phyloP scores from a whole-genome alignment of 345 rosid species.

The Salix brachista region DNA sequence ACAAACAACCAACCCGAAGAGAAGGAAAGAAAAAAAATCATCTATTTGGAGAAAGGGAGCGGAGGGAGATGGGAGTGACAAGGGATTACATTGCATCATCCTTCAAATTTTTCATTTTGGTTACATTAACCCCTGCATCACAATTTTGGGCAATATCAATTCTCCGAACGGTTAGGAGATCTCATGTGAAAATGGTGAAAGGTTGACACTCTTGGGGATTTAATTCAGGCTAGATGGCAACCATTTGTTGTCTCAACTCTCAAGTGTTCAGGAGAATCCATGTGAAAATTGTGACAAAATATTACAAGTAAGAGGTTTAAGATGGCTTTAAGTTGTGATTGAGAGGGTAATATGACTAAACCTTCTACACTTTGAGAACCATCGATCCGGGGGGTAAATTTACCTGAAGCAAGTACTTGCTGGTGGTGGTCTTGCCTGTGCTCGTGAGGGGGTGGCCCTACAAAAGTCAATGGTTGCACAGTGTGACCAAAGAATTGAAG shows the following conservation, averaged over 20 bases:
- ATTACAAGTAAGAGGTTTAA: background rate
- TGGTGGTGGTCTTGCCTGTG: background rate
- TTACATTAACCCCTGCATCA: no score
- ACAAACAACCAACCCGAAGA: background rate
- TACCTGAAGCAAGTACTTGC: background rate
- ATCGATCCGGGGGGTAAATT: background rate
- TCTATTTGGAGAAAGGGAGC: background rate
- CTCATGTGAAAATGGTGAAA: no score
- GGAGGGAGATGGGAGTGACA: background rate
- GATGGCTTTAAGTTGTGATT: background rate
- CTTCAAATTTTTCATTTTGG: background rate
- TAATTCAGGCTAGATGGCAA: background rate
- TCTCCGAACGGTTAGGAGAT: no score
- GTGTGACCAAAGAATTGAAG: background rate
- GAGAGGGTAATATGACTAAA: background rate
- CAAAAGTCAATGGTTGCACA: background rate
- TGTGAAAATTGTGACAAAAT: background rate
- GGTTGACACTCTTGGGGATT: no score
- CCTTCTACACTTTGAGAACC: background rate
- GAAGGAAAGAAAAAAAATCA: background rate
- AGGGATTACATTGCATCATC: background rate
- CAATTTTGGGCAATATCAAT: no score
- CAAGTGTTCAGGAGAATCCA: background rate
- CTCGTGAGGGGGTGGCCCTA: background rate
- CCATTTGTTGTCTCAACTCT: background rate